phyloP scores from a whole-genome alignment of 2,329 filamentous ascomycete species.

The Penicillium griseofulvum region DNA sequence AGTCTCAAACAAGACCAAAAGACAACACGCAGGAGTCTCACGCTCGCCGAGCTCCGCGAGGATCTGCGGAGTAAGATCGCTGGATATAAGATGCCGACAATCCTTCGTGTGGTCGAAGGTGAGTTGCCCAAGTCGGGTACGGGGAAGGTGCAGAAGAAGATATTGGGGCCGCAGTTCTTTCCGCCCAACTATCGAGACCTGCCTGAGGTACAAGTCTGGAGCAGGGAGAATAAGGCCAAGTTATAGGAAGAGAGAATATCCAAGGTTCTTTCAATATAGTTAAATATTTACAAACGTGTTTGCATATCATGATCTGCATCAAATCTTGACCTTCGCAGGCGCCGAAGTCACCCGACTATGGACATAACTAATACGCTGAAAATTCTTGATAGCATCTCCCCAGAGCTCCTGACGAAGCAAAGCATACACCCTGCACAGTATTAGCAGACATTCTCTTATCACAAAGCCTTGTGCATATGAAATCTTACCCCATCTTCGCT shows the following conservation, averaged over 20 bases:
- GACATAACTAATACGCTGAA: constrained; percentile 55
- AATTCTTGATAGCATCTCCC: constrained; percentile 53
- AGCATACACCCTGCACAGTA: constrained; percentile 45
- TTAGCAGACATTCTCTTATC: neutral
- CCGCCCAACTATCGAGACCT: constrained; percentile 26
- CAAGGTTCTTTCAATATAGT: neutral
- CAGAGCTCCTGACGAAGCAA: constrained; percentile 53
- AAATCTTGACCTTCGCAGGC: constrained; percentile 22
- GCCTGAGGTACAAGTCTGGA: constrained; percentile 32
- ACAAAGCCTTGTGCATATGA: neutral
- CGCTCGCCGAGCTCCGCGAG: constrained; percentile 29
- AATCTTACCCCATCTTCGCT: constrained; percentile 29
- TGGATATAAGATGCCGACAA: constrained; percentile 87
- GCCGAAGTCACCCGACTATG: constrained; percentile 41
- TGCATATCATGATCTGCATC: neutral
- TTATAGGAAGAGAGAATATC: constrained; percentile 4
- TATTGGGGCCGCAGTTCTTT: constrained; percentile 36
- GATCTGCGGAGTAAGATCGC: constrained; percentile 56
- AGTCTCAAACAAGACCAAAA: constrained; percentile 30
- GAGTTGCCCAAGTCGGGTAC: constrained; percentile 59
- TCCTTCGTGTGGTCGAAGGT: constrained; percentile 72
- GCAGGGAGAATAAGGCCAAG: constrained; percentile 14
- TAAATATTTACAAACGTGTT: neutral
- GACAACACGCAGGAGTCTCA: constrained; percentile 18
- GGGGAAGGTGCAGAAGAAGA: constrained; percentile 66